Base-by-base conservation (phyloP, 108 stramenopile genomes). In the Bacterosira constricta region DNA sequence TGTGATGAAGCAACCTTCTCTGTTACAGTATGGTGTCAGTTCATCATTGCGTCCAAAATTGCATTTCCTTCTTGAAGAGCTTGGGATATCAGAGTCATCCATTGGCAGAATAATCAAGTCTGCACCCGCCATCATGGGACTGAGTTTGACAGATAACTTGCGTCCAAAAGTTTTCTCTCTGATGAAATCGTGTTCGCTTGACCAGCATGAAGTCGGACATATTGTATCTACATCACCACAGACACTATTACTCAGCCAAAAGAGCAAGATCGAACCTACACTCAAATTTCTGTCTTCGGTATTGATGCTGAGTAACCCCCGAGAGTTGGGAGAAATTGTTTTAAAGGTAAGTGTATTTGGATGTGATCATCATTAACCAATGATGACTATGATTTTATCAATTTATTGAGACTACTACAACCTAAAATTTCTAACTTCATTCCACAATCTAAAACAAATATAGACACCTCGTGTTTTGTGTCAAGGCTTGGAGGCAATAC, bases 11-110 rank as follows among this genome's bases (percentile, higher is more conserved):
- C 75, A 83, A 34, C 86, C 83, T 6, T 82, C 83, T 10, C 21
- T 87, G 18, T 42, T 84, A 17, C 78, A 84, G 20, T 87, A 84
- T 36, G 71, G 77, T 29, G 36, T 84, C 30, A 69, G 59, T 44
- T 52, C 67, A 29, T 57, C 78, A 35, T 56, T 87, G 53, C 55
- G 73, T 13, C 83, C 86, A 26, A 87, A 87, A 53, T 7, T 84
- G 23, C 25, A 66, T 15, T 87, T 80, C 39, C 77, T 87, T 18
- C 18, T 35, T 12, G 21, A 60, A 6, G 73, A 84, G 54, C 68
- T 80, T 15, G 73, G 66, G 26, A 56, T 87, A 32, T 36, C 72
- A 7, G 20, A 11, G 6, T 27, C 61, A 23, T 47, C 35, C 11
- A 45, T 87, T 13, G 20, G 38, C 18, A 75, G 69, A 45, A 71